These are phyloP conservation scores for Magnusiomyces suaveolens DNA, from an alignment of 1,139 yeast species.

Conservation along the genomic window DNA sequence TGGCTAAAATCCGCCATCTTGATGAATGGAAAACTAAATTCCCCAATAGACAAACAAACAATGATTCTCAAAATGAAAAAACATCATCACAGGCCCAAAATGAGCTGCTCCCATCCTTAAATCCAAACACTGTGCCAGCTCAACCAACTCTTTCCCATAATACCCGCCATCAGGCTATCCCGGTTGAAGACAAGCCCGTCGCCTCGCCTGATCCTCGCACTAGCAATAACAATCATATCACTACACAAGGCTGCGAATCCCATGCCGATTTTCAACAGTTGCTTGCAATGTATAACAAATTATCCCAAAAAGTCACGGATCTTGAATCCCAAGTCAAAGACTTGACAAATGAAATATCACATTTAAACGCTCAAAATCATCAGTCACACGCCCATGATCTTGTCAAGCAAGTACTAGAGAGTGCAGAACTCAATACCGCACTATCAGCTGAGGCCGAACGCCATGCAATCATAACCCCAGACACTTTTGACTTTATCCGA, in stretches of 20 bases:
- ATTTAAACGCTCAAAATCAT: neutral
- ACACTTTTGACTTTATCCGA: neutral
- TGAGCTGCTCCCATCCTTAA: neutral
- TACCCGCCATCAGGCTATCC: no score
- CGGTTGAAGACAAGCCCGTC: no score
- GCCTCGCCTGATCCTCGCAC: no score
- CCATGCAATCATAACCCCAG: neutral
- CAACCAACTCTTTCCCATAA: no score
- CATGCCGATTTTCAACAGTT: no score
- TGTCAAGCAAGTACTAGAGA: neutral
- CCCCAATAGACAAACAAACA: neutral
- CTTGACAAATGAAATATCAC: neutral
- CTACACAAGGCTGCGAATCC: no score
- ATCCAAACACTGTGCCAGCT: no score
- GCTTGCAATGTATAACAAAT: no score
- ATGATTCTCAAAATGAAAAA: neutral
- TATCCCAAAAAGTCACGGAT: no score
- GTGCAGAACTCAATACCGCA: neutral
- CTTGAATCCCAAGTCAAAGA: no score
- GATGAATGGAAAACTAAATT: neutral
- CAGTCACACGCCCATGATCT: neutral
- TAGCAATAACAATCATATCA: no score
- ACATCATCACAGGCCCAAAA: no score
- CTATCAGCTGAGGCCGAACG: neutral
- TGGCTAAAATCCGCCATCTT: neutral